These are phyloP conservation scores for Collybia nuda DNA, from an alignment of 768 basidiomycete genomes.

Conservation along the genomic window DNA sequence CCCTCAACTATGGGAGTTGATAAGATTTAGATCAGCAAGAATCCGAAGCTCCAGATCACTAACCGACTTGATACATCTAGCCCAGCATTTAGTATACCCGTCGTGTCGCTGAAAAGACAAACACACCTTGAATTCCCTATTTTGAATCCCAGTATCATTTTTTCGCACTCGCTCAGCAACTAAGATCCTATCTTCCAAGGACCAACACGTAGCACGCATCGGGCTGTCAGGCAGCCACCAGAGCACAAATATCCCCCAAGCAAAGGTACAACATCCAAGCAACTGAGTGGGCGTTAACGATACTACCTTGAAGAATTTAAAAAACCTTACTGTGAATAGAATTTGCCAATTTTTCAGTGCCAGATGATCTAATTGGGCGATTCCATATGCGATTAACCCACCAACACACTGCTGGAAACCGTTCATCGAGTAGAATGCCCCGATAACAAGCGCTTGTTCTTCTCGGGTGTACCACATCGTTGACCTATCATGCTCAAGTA, in stretches of 20 bases:
- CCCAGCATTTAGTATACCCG: background rate
- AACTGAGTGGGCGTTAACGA: conserved; percentile 26
- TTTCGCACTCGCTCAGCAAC: conserved; percentile 51
- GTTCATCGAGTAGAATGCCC: conserved; percentile 46
- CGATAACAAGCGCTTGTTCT: conserved; percentile 47
- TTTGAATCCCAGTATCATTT: conserved; percentile 54
- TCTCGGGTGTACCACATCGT: conserved; percentile 54
- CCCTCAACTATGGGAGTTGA: conserved; percentile 34
- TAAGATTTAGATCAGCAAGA: background rate
- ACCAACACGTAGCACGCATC: conserved; percentile 47
- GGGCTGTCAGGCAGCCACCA: conserved; percentile 53
- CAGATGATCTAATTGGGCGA: conserved; percentile 40
- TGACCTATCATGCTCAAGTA: conserved; percentile 24
- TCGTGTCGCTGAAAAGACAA: background rate
- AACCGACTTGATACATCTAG: conserved; percentile 32
- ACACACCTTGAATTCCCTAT: conserved; percentile 45
- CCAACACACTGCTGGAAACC: conserved; percentile 49
- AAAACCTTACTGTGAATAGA: conserved; percentile 33
- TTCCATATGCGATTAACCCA: conserved; percentile 49
- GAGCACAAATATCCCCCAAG: conserved; percentile 46
- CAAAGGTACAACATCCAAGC: conserved; percentile 42
- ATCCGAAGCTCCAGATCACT: background rate
- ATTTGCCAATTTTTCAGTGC: conserved; percentile 51
- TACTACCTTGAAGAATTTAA: background rate
- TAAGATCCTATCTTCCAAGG: conserved; percentile 43